phyloP scores from a whole-genome alignment of 306 rosid genomes.

The Delonix regia region DNA sequence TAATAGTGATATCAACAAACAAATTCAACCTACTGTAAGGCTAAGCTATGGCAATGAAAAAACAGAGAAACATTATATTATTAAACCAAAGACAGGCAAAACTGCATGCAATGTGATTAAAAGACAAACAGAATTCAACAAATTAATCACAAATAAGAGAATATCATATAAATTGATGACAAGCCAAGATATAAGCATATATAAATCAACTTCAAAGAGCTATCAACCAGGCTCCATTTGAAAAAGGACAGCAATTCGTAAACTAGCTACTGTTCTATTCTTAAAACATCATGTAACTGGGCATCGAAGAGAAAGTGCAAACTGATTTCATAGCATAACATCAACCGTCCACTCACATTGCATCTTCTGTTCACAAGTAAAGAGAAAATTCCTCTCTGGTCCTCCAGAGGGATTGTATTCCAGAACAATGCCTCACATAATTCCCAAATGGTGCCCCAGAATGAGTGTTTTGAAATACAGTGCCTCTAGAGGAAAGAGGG shows the following conservation, averaged over 20 bases:
- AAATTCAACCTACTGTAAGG: slow-evolving; percentile 2
- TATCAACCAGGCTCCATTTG: neutral
- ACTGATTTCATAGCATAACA: neutral
- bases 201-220: neutral
- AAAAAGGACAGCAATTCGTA: slow-evolving; percentile 1
- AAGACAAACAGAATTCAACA: neutral
- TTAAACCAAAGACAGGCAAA: slow-evolving; percentile 6
- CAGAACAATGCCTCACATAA: neutral
- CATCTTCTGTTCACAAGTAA: neutral
- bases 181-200: neutral
- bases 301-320: slow-evolving; percentile 15
- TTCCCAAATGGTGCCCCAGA: no score
- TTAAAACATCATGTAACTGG: neutral
- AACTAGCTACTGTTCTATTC: slow-evolving; percentile 3
- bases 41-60: neutral
- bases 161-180: neutral
- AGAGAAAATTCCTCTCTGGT: neutral
- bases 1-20: slow-evolving; percentile 24
- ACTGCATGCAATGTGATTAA: neutral
- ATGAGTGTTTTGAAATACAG: neutral
- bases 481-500: neutral
- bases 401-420: neutral
- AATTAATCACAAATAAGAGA: neutral
- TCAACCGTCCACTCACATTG: neutral
- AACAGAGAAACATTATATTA: neutral